Base-by-base conservation (phyloP, 441 rosid species). In the Brassica balearica region DNA sequence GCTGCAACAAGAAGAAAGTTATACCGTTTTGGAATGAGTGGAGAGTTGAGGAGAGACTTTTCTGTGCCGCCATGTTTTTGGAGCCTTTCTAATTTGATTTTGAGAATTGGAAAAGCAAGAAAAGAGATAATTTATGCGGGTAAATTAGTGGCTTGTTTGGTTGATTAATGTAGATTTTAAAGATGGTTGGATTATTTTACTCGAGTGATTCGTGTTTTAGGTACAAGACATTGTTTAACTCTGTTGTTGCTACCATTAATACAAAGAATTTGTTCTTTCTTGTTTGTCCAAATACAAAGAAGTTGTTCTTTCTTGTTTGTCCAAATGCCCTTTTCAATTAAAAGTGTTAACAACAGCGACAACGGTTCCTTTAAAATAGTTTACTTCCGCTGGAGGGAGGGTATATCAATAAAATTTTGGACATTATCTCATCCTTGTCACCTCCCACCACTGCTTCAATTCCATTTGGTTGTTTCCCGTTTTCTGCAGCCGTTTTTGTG, bases 371-470 rank as follows among this genome's bases (percentile, higher is more conserved):
- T 51, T 51, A 7, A 46, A 4, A 46, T 12, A 25, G 27, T 25
- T n/a, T n/a, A n/a, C n/a, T n/a, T n/a, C n/a, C n/a, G n/a, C n/a
- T n/a, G n/a, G n/a, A n/a, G n/a, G n/a, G n/a, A n/a, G n/a, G n/a
- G n/a, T n/a, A n/a, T n/a, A n/a, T n/a, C n/a, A n/a, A n/a, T n/a
- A n/a, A n/a, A n/a, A n/a, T n/a, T n/a, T n/a, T n/a, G n/a, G n/a
- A n/a, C 95, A 89, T 88, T 75, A 86, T 81, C 83, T 86, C 97
- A 85, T 93, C 96, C 76, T 88, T 79, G 20, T 89, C 94, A 20
- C 87, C 87, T 34, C 67, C 67, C 78, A 81, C 51, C n/a, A 11
- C 51, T 34, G 89, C 62, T 77, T 92, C 97, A 72, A 82, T 82
- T 58, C 94, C 97, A 83, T 90, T 91, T 82, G 88, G 53, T 0